Base-by-base conservation (phyloP, 306 rosid species). In the Dryas drummondii region DNA sequence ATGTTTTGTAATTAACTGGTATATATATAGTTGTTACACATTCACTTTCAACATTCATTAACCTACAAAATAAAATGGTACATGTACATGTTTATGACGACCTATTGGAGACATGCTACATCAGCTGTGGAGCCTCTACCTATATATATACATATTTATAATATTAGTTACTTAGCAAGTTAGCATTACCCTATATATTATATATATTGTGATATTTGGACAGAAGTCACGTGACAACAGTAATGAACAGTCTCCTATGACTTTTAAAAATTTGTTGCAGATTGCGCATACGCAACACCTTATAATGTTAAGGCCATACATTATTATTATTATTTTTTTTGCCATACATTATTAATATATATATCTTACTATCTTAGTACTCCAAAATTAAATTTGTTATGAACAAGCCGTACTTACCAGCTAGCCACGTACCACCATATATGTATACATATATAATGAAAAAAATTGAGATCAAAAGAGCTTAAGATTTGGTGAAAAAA, bases 151-250 rank as follows among this genome's bases (percentile, higher is more conserved):
- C 22, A 22, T 22, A 22, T 22, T 0, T 27, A 12, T 12, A 14
- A 12, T 32, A 17, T 17, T 58, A 59, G 12, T 22, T 22, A 22
- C 22, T 11, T 40, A 54, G n/a, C 51, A 53, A 22, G 0, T 11
- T 40, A 54, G n/a, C 51, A 53, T 3, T 53, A 54, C 41, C 52
- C 74, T 26, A 11, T 13, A 3, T 42, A 16, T 71, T 22, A 22
- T 22, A 22, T 17, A 70, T 56, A 71, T 44, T 8, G 15, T 13
- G 66, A 56, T 27, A 22, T 56, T 68, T 41, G 73, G 45, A 69
- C 73, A 52, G 16, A 41, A 54, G 9, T 46, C 49, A 12, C 45
- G 14, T 1, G 4, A 50, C 52, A 65, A 70, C 5, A 52, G 51
- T 70, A 40, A 55, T 44, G 55, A 71, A 71, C 32, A 71, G 42